Percentiles rank a stretch among this genome's conserved stretches.
Conservation (phyloP, 805 yeast species). For the Metschnikowia continentalis region DNA sequence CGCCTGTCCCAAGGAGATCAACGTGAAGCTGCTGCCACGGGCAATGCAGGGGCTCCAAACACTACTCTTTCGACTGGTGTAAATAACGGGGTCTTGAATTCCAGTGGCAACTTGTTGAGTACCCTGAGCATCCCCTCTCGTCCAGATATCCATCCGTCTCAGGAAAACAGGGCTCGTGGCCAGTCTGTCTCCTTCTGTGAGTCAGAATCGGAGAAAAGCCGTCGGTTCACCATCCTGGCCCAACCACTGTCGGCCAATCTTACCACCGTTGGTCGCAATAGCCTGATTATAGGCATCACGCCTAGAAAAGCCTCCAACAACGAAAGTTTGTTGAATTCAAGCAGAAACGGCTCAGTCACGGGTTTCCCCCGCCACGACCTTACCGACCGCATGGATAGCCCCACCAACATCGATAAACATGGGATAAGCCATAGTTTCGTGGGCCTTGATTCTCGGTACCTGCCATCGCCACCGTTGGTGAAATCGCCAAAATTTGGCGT, state of each 20-base stretch:
- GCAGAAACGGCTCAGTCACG: conserved; percentile 11
- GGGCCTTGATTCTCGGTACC: conserved; percentile 6
- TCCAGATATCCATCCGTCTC: conserved; percentile 5
- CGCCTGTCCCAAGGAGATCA: neutral
- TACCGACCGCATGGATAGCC: conserved; percentile 9
- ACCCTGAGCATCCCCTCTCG: neutral
- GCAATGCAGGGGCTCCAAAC: too few species aligned
- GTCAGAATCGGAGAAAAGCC: conserved; percentile 30
- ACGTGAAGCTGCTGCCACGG: neutral
- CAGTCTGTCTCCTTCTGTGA: conserved; percentile 35
- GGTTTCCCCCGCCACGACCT: conserved; percentile 4
- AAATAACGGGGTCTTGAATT: too few species aligned
- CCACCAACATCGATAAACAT: conserved; percentile 5
- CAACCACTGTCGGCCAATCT: conserved; percentile 36
- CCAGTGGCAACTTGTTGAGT: neutral
- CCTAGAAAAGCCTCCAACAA: conserved; percentile 11
- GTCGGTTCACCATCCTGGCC: conserved; percentile 42
- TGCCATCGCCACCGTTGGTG: conserved; percentile 11
- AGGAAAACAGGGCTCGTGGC: conserved; percentile 7
- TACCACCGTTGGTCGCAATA: conserved; percentile 10
- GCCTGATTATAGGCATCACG: conserved; percentile 7
- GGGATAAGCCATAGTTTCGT: neutral
- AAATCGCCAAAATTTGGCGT: conserved; percentile 5
- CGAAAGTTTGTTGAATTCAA: conserved; percentile 5
- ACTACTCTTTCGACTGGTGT: neutral